Conservation (phyloP, 2,329 filamentous ascomycete genomes). For the Ophiostoma piceae region DNA sequence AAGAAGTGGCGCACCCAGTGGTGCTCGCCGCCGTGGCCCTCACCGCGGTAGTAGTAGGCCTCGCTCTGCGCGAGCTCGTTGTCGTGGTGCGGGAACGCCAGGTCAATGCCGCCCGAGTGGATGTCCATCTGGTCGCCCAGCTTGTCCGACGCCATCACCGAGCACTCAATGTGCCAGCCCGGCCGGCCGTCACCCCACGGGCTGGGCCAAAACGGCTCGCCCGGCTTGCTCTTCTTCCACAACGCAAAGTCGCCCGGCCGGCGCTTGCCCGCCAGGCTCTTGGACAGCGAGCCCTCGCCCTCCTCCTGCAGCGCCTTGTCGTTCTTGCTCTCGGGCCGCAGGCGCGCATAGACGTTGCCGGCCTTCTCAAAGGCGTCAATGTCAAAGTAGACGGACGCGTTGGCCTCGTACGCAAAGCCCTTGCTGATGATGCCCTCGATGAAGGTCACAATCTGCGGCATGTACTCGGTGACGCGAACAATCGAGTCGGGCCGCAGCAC, state of each 20-base stretch:
- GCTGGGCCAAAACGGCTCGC: constrained; percentile 50
- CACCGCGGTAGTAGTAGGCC: constrained; percentile 52
- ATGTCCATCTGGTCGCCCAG: constrained; percentile 64
- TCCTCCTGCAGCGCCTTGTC: constrained; percentile 60
- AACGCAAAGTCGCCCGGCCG: constrained; percentile 62
- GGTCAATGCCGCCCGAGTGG: constrained; percentile 66
- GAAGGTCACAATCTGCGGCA: constrained; percentile 55
- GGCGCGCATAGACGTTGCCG: constrained; percentile 60
- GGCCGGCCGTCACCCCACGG: constrained; percentile 64
- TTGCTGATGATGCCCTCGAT: constrained; percentile 62
- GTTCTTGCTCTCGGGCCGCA: constrained; percentile 65
- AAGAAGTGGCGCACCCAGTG: constrained; percentile 69
- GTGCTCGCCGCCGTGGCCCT: constrained; percentile 32
- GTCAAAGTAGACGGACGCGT: constrained; percentile 68
- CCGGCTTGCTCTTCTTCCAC: constrained; percentile 58
- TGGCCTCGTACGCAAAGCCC: constrained; percentile 57
- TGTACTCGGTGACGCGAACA: constrained; percentile 64
- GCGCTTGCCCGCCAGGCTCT: constrained; percentile 55
- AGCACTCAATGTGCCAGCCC: constrained; percentile 73
- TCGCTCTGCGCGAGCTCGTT: constrained; percentile 69
- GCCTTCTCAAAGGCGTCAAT: constrained; percentile 61
- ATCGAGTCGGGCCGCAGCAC: constrained; percentile 59
- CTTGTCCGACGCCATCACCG: constrained; percentile 63
- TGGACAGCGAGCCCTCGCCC: constrained; percentile 60
- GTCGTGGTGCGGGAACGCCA: constrained; percentile 45